Percentiles rank a stretch among this genome's conserved stretches.
Conservation (phyloP, 768 basidiomycete species). For the Coprinopsis sp. region DNA sequence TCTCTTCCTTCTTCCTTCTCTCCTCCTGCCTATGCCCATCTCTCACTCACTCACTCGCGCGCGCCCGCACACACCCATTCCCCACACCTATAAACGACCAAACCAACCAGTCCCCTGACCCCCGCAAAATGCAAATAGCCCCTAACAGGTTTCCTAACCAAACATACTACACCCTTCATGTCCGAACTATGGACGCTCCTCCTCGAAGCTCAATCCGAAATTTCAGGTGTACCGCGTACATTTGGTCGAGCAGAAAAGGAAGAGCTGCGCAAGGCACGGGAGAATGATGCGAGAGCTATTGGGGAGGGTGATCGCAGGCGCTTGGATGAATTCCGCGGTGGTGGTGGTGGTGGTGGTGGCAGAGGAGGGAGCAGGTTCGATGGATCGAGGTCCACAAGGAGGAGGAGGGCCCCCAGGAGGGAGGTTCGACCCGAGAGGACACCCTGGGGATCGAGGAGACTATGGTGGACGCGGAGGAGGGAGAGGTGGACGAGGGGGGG, state of each 20-base stretch:
- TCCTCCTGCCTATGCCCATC: neutral
- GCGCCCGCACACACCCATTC: too few species aligned
- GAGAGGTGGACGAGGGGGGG: slow-evolving; percentile 54
- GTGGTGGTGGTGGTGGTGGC: slow-evolving; percentile 22
- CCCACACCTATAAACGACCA: neutral
- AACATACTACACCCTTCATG: slow-evolving; percentile 87
- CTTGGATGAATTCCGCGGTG: slow-evolving; percentile 64
- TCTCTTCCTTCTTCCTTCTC: too few species aligned
- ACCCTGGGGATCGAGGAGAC: slow-evolving; percentile 57
- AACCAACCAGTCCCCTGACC: slow-evolving; percentile 70
- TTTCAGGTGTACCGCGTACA: slow-evolving; percentile 84
- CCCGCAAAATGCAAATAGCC: slow-evolving; percentile 93
- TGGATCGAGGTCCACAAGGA: slow-evolving; percentile 28
- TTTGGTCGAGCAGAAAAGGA: slow-evolving; percentile 93
- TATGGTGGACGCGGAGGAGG: slow-evolving; percentile 45
- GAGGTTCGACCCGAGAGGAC: too few species aligned
- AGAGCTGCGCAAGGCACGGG: slow-evolving; percentile 72
- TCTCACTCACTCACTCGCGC: too few species aligned
- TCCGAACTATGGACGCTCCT: slow-evolving; percentile 81
- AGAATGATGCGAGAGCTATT: slow-evolving; percentile 58
- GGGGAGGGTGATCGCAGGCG: slow-evolving; percentile 67
- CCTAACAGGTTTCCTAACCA: slow-evolving; percentile 89
- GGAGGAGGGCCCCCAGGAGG: too few species aligned
- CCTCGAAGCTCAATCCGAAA: slow-evolving; percentile 87
- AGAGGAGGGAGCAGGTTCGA: slow-evolving; percentile 49